phyloP scores from a whole-genome alignment of 345 rosid genomes.

The Eucalyptus cloeziana region DNA sequence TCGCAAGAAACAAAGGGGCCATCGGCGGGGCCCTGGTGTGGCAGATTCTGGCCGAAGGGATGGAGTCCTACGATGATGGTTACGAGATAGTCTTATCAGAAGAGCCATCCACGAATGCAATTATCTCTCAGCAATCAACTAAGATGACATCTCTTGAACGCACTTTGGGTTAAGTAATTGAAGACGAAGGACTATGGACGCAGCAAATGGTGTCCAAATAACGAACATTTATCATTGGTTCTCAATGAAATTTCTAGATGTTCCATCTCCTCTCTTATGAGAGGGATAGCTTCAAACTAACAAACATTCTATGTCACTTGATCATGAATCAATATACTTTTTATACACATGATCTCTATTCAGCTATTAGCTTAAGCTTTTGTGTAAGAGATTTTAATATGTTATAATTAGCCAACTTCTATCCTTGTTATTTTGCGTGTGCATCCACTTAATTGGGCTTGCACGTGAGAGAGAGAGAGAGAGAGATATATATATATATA shows the following conservation, averaged over 20 bases:
- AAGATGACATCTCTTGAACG: slow-evolving; percentile 18
- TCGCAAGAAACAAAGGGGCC: slow-evolving; percentile 15
- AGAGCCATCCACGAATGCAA: background rate
- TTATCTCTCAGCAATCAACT: slow-evolving; percentile 10
- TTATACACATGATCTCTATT: no score
- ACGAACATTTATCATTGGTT: background rate
- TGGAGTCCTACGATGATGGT: slow-evolving; percentile 23
- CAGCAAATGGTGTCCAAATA: background rate
- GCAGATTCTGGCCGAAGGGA: slow-evolving; percentile 26
- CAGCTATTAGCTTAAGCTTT: no score
- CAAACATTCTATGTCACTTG: background rate
- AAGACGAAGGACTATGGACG: background rate
- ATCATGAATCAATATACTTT: background rate
- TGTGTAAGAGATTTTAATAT: no score
- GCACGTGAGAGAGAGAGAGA: no score
- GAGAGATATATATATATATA: no score
- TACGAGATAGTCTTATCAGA: slow-evolving; percentile 21
- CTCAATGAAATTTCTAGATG: background rate
- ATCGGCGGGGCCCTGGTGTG: slow-evolving; percentile 31
- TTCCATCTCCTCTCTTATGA: no score
- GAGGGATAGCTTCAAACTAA: no score
- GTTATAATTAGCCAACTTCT: no score
- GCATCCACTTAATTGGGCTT: no score
- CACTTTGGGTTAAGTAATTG: background rate
- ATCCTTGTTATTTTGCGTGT: no score